phyloP scores from a whole-genome alignment of 495 filamentous ascomycete species.

The Lasiosphaeria ovina region DNA sequence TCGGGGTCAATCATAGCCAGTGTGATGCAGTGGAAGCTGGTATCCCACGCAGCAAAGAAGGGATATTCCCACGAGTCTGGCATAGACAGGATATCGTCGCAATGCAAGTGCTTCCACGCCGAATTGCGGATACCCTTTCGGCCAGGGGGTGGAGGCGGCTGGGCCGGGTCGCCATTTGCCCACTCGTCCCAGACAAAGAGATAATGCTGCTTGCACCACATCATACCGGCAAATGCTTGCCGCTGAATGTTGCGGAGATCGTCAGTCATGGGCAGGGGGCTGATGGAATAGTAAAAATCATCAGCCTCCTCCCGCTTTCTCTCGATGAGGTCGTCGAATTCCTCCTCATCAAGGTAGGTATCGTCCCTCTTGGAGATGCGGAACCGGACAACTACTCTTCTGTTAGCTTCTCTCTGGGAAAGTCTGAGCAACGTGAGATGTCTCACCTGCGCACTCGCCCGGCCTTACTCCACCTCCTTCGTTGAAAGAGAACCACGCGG shows the following conservation, averaged over 20 bases:
- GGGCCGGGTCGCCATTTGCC: conserved; percentile 72
- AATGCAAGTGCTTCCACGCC: conserved; percentile 88
- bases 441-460: conserved; percentile 74
- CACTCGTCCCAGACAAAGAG: conserved; percentile 97
- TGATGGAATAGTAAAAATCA: conserved; percentile 92
- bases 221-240: conserved; percentile 92
- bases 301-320: conserved; percentile 82
- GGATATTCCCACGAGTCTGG: conserved; percentile 98
- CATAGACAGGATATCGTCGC: conserved; percentile 95
- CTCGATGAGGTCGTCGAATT: conserved; percentile 89
- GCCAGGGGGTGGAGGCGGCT: conserved; percentile 78
- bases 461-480: conserved; percentile 82
- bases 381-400: conserved; percentile 75
- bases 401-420: conserved; percentile 8
- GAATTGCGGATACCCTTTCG: conserved; percentile 81
- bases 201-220: conserved; percentile 97
- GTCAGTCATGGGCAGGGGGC: conserved; percentile 89
- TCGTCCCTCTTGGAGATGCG: conserved; percentile 71
- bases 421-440: neutral
- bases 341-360: conserved; percentile 83
- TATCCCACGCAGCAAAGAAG: conserved; percentile 98
- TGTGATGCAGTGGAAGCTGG: conserved; percentile 93
- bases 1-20: conserved; percentile 96
- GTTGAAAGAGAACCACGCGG: conserved; percentile 89
- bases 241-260: conserved; percentile 93